phyloP scores from a whole-genome alignment of 768 basidiomycete species.

The Hygrocybe coccinea region DNA sequence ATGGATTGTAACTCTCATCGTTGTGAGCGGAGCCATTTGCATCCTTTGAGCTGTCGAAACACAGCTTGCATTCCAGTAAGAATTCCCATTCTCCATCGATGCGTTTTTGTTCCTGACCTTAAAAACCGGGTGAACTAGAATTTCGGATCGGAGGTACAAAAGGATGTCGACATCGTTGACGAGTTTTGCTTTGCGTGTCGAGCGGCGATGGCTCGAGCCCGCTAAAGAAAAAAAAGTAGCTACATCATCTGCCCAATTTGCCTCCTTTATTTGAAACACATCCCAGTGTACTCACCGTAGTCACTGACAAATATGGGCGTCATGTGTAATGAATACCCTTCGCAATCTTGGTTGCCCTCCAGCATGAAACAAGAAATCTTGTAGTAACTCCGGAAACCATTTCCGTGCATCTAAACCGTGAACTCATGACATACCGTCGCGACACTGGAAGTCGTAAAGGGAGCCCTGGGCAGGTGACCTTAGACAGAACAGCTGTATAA shows the following conservation, averaged over 20 bases:
- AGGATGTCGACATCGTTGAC: constrained; percentile 63
- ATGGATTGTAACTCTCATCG: constrained; percentile 63
- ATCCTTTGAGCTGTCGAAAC: constrained; percentile 52
- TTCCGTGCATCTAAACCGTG: too few species aligned
- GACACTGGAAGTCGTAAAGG: too few species aligned
- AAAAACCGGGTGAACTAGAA: constrained; percentile 39
- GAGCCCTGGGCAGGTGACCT: too few species aligned
- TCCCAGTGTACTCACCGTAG: too few species aligned
- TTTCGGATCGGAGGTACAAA: constrained; percentile 64
- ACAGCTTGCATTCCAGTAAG: constrained; percentile 55
- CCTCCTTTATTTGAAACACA: background rate
- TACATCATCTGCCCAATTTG: background rate
- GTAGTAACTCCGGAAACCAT: too few species aligned
- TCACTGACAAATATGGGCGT: too few species aligned
- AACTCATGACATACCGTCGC: too few species aligned
- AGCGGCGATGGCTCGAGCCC: constrained; percentile 42
- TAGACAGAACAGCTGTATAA: too few species aligned
- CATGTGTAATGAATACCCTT: too few species aligned
- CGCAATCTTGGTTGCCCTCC: too few species aligned
- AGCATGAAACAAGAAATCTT: too few species aligned
- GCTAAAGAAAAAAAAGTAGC: background rate
- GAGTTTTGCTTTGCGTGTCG: constrained; percentile 69
- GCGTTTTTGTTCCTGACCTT: constrained; percentile 8
- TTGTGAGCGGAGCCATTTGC: constrained; percentile 61
- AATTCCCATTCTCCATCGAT: constrained; percentile 1